phyloP scores from a whole-genome alignment of 768 basidiomycete species.

The Pleurotus citrinopileatus region DNA sequence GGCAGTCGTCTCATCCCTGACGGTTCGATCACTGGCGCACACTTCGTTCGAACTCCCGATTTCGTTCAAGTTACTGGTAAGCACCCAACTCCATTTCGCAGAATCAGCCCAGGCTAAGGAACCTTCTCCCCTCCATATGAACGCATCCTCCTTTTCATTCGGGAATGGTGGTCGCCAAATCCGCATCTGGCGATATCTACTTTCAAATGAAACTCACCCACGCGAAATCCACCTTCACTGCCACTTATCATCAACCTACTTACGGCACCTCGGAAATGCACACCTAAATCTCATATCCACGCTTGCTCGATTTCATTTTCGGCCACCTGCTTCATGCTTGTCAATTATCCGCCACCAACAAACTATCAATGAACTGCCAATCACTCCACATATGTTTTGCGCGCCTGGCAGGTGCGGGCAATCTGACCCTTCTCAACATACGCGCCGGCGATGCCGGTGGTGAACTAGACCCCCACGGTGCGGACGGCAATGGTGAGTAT shows the following conservation, averaged over 20 bases:
- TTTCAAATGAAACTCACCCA: too few relatives aligned
- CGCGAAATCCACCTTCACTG: too few relatives aligned
- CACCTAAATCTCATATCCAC: background rate
- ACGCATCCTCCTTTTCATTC: too few relatives aligned
- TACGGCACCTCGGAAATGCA: background rate
- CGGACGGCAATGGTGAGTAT: slow-evolving; percentile 46
- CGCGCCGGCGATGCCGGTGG: slow-evolving; percentile 50
- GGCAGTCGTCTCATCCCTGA: slow-evolving; percentile 71
- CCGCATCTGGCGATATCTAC: too few relatives aligned
- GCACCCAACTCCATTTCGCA: slow-evolving; percentile 11
- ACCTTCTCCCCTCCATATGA: too few relatives aligned
- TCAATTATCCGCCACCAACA: background rate
- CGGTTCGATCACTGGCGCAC: slow-evolving; percentile 65
- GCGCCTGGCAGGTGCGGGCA: slow-evolving; percentile 45
- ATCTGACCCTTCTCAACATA: slow-evolving; percentile 65
- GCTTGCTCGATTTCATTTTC: background rate
- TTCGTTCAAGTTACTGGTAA: slow-evolving; percentile 69
- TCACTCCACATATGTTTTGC: background rate
- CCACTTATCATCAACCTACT: too few relatives aligned
- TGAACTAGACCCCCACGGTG: slow-evolving; percentile 69
- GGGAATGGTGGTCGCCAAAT: too few relatives aligned
- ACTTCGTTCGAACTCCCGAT: slow-evolving; percentile 71
- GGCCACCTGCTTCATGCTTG: slow-evolving; percentile 1
- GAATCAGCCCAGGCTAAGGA: too few relatives aligned
- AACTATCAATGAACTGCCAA: background rate